A percentile compares a stretch with the other conserved stretches of the same genome.
Conservation (phyloP, 208 protist species). For the Sergeia podlipaevii region DNA sequence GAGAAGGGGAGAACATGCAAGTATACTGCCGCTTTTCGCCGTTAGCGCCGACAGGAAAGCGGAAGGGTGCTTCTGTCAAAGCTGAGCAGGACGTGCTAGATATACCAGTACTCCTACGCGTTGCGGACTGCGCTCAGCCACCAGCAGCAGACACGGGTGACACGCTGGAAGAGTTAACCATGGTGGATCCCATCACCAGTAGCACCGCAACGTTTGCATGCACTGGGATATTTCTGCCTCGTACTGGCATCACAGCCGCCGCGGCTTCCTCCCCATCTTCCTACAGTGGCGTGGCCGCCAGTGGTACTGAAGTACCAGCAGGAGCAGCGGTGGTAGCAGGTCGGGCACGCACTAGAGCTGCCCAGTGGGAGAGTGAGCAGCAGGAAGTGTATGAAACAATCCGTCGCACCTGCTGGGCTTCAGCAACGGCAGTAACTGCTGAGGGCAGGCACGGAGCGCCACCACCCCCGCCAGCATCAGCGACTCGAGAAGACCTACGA, state of each 20-base stretch:
- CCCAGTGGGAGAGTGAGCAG: slow-evolving; percentile 15
- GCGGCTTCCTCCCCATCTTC: not conserved
- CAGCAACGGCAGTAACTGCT: not conserved
- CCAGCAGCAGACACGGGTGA: not conserved
- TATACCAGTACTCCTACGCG: slow-evolving; percentile 18
- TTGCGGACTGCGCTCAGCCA: not conserved
- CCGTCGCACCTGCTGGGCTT: slow-evolving; percentile 7
- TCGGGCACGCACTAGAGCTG: too few species aligned
- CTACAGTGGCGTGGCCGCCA: not conserved
- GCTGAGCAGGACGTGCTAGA: slow-evolving; percentile 6
- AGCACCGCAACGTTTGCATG: slow-evolving; percentile 36
- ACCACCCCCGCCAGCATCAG: not conserved
- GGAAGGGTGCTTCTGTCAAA: not conserved
- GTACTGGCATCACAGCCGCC: not conserved
- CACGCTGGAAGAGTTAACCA: slow-evolving; percentile 8
- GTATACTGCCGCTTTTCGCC: slow-evolving; percentile 64
- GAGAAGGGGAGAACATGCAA: too few species aligned
- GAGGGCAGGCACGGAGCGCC: not conserved
- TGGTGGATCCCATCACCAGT: slow-evolving; percentile 29
- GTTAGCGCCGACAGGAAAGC: not conserved
- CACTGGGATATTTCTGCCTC: slow-evolving; percentile 26
- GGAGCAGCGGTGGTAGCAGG: not conserved
- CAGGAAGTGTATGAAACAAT: slow-evolving; percentile 21
- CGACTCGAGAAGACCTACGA: not conserved
- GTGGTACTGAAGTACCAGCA: not conserved